Conservation (phyloP, 352 stramenopile genomes). For the Phytopythium boreale region DNA sequence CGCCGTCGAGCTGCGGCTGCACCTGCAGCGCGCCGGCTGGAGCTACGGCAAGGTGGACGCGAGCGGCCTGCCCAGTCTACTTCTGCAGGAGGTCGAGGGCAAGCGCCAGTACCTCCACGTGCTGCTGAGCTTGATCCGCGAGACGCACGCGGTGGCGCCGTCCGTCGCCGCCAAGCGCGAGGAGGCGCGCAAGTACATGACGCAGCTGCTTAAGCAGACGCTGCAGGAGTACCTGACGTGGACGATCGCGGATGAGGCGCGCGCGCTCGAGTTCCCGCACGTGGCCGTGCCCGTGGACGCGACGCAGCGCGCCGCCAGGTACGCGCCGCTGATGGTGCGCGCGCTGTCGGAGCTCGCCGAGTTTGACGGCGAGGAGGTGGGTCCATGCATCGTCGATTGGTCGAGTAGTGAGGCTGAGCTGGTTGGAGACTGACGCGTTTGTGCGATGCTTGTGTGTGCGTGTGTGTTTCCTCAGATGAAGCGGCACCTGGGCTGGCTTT, state of each 20-base stretch:
- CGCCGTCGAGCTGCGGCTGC: constrained; percentile 41
- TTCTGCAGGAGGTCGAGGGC: constrained; percentile 72
- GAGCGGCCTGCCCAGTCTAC: constrained; percentile 55
- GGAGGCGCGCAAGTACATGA: constrained; percentile 66
- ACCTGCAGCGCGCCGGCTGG: constrained; percentile 52
- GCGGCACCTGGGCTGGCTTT: constrained; percentile 74
- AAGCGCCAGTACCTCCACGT: constrained; percentile 79
- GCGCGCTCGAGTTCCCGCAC: constrained; percentile 15
- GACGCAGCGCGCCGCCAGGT: constrained; percentile 49
- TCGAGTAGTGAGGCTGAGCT: constrained; percentile 3
- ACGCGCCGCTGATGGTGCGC: constrained; percentile 50
- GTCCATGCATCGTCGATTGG: constrained; percentile 5
- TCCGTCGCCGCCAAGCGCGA: constrained; percentile 30
- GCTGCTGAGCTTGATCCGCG: constrained; percentile 46
- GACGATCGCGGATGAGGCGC: constrained; percentile 23
- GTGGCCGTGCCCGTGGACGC: constrained; percentile 36
- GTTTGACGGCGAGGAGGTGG: constrained; percentile 55
- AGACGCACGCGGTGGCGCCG: constrained; percentile 16
- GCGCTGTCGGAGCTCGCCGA: constrained; percentile 42
- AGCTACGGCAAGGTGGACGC: constrained; percentile 38
- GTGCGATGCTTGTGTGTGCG: constrained; percentile 1
- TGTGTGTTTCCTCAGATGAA: constrained; percentile 39
- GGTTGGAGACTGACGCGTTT: constrained; percentile 3
- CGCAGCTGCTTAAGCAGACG: constrained; percentile 53
- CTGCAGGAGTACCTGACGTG: constrained; percentile 69